phyloP scores from a whole-genome alignment of 2,329 filamentous ascomycete genomes.

The Anthostomella pinea region DNA sequence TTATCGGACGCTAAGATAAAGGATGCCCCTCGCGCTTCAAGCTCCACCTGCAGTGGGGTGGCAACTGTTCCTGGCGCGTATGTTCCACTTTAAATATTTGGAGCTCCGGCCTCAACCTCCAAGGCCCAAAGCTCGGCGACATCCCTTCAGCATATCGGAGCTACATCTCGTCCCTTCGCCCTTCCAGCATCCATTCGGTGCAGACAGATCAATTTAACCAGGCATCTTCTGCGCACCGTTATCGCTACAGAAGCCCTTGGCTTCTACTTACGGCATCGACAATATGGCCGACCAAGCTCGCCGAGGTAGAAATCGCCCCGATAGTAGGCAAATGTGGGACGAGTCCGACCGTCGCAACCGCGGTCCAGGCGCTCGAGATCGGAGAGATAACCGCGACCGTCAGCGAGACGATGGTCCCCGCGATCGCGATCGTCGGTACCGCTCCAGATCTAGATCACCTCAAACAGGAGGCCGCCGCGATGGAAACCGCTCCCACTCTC shows the following conservation, averaged over 20 bases:
- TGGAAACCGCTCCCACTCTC: conserved; percentile 33
- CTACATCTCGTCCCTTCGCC: conserved; percentile 2
- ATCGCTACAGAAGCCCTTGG: conserved; percentile 5
- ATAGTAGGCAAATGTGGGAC: conserved; percentile 63
- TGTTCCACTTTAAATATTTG: conserved; percentile 16
- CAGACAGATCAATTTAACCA: too few species aligned
- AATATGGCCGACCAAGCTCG: conserved; percentile 52
- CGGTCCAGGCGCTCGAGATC: conserved; percentile 22
- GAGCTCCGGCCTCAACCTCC: conserved; percentile 4
- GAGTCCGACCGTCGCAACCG: conserved; percentile 43
- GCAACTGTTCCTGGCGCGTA: background rate
- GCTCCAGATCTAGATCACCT: conserved; percentile 26
- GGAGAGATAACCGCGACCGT: conserved; percentile 29
- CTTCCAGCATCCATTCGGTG: too few species aligned
- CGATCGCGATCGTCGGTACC: conserved; percentile 28
- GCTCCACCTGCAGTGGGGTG: too few species aligned
- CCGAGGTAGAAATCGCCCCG: conserved; percentile 41
- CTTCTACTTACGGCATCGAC: background rate
- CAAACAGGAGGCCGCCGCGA: conserved; percentile 27
- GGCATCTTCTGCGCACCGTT: too few species aligned
- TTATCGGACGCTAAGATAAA: too few species aligned
- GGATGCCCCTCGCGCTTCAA: too few species aligned
- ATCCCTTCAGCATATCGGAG: too few species aligned
- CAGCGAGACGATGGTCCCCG: conserved; percentile 27
- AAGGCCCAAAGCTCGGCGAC: background rate